Evolutionary conservation across 768 basidiomycete species (phyloP), one percentile per base, ranked within the genome.

Genomic region (Leccinum obscurum): DNA sequence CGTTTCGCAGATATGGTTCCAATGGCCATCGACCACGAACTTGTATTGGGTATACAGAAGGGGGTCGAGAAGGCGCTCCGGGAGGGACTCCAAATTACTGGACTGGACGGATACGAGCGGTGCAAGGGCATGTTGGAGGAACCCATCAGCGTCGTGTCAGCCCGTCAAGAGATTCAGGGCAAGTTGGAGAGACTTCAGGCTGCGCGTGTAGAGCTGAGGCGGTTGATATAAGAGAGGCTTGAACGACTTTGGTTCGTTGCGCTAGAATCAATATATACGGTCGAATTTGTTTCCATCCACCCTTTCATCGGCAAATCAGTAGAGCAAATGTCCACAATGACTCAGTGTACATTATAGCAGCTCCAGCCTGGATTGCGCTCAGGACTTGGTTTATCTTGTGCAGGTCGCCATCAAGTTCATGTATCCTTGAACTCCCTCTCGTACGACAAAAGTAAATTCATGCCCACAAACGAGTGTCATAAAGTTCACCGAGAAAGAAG

Each of bases 71-170:
- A 68, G 15, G 77, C 72, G 0, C 71, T 91, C 3, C 76, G 77
- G 41, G 64, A 70, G 0, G 82, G 81, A 0, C 79, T 91, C 5
- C 80, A 81, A 0, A 73, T 89, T 50, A 81, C 82, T 13, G 80
- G 82, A 1, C 61, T 74, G 0, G 78, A 84, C 14, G 85, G 78
- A 0, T 66, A 71, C 13, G 66, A 71, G 1, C 81, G 81, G 20
- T 88, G 85, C 66, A 70, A 72, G 60, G 77, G 82, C 37, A 76
- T 84, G 52, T 72, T 87, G 2, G 79, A 81, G 62, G 86, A 90
- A 66, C 78, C 72, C 15, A 74, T 77, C 0, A 69, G 76, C 14
- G 62, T 85, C 20, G 75, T 80, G 0, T 76, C 76, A 3, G 72
- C 68, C 24, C 75, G 88, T 11, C 77, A 76, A 26, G 85, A 85